Percentiles rank a stretch among this genome's conserved stretches.
Conservation (phyloP, 2,329 filamentous ascomycete species). For the Talaromyces sp. region DNA sequence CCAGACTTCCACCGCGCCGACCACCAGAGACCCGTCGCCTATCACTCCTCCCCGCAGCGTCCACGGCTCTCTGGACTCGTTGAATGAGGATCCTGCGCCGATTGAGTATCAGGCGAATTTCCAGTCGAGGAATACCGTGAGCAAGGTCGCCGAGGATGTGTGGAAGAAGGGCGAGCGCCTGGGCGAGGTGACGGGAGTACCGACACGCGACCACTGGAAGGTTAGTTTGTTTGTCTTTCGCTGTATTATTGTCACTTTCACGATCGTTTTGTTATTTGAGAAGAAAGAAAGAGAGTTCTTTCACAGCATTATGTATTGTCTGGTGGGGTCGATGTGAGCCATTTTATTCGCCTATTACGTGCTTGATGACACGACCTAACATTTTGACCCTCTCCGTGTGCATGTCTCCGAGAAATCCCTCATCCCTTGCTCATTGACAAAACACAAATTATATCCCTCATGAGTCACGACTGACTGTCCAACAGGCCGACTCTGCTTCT, state of each 20-base stretch:
- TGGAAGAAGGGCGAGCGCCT: slow-evolving; percentile 52
- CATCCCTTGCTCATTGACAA: slow-evolving; percentile 2
- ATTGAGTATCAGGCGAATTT: slow-evolving; percentile 39
- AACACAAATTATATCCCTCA: background rate
- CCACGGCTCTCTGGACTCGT: slow-evolving; percentile 52
- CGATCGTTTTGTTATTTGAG: background rate
- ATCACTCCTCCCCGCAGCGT: slow-evolving; percentile 52
- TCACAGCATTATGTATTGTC: slow-evolving; percentile 1
- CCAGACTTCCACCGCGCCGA: background rate
- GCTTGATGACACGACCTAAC: slow-evolving; percentile 9
- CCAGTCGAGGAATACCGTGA: slow-evolving; percentile 41
- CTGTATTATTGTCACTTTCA: background rate
- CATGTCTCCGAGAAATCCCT: background rate
- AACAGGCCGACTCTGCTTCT: slow-evolving; percentile 56
- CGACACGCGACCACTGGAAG: slow-evolving; percentile 65
- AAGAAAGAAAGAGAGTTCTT: background rate
- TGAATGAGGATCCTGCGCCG: slow-evolving; percentile 34
- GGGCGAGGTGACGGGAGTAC: slow-evolving; percentile 56
- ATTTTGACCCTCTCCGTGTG: background rate
- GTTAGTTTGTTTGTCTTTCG: slow-evolving; percentile 39
- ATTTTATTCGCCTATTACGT: slow-evolving; percentile 19
- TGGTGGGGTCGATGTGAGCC: slow-evolving; percentile 14
- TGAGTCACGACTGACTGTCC: background rate
- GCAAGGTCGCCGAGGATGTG: slow-evolving; percentile 51
- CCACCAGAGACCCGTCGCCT: slow-evolving; percentile 36